These are phyloP conservation scores for Ammopiptanthus mongolicus DNA, from an alignment of 306 rosid genomes.

Conservation along the genomic window DNA sequence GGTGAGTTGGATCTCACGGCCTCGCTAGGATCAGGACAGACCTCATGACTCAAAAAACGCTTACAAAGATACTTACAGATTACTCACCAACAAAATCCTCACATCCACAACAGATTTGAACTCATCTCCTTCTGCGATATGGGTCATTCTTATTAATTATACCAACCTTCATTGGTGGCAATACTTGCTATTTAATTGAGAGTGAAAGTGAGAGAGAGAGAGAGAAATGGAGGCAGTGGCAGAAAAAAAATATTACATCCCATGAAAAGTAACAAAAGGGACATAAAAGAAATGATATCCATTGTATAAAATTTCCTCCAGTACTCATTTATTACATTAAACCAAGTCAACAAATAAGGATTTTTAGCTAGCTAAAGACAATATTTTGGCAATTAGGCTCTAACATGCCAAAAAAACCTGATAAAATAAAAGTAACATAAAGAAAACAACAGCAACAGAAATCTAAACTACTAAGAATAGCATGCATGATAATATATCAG, in stretches of 20 bases:
- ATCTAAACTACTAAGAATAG: slow-evolving; percentile 19
- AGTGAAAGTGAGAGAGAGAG: background rate
- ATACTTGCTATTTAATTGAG: background rate
- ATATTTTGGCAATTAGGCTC: slow-evolving; percentile 27
- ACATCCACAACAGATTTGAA: no score
- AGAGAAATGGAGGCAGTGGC: background rate
- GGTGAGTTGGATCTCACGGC: no score
- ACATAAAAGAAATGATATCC: slow-evolving; percentile 16
- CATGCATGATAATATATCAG: slow-evolving; percentile 11
- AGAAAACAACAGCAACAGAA: slow-evolving; percentile 20
- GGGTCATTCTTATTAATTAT: no score
- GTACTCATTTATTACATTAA: slow-evolving; percentile 41
- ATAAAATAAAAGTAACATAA: slow-evolving; percentile 20
- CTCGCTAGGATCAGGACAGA: no score
- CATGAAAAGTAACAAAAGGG: background rate
- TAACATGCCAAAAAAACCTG: slow-evolving; percentile 20
- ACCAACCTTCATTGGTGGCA: no score
- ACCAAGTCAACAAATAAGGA: slow-evolving; percentile 39
- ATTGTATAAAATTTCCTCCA: slow-evolving; percentile 32
- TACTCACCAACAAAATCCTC: no score
- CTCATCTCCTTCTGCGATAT: no score
- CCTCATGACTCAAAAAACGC: no score
- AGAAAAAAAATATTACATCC: background rate
- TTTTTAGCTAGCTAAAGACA: slow-evolving; percentile 29
- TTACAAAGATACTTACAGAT: no score